Base-by-base conservation (phyloP, 208 protist species). In the Trypanosoma caninum region DNA sequence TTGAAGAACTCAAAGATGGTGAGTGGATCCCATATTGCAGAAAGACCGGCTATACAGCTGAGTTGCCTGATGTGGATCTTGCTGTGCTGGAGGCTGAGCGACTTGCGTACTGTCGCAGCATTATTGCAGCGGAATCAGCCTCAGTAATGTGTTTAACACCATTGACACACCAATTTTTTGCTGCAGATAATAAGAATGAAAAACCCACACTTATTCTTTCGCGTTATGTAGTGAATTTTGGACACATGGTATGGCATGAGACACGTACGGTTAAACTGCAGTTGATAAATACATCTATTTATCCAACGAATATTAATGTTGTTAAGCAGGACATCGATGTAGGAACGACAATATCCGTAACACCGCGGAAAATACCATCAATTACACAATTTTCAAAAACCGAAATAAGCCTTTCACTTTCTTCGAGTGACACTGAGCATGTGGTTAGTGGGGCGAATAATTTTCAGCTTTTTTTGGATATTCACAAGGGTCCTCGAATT, bases 181-280 rank as follows among this genome's bases (percentile, higher is more conserved):
- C 25, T 28, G 30, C 2, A 18, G 47, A 57, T 9, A 41, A 33
- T 45, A 16, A 8, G 37, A 48, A 50, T 11, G 45, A 61, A 33
- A 51, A 58, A n/a, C 20, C 54, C 4, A 31, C 2, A 59, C 13
- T 67, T 58, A 71, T 97, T n/a, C 73, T 98, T 10, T 64, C 85
- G 1, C 72, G 68, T 13, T 98, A 97, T 72, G 41, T 92, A 23
- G 71, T 97, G 47, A 91, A 98, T 67, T 98, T 98, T 84, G 97
- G 97, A 30, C 73, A 95, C 76, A 91, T 98, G 55, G 91, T 97
- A 6, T 87, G 87, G 23, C 85, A 85, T 38, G 82, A 94, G 14
- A 60, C 78, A 30, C 86, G 84, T 25, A 95, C 80, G 27, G 73
- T 76, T 34, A 80, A 65, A 47, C 68, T 98, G 45, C 50, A 51